Conservation (phyloP, 164 flowering plant genomes). For the Piper longum region DNA sequence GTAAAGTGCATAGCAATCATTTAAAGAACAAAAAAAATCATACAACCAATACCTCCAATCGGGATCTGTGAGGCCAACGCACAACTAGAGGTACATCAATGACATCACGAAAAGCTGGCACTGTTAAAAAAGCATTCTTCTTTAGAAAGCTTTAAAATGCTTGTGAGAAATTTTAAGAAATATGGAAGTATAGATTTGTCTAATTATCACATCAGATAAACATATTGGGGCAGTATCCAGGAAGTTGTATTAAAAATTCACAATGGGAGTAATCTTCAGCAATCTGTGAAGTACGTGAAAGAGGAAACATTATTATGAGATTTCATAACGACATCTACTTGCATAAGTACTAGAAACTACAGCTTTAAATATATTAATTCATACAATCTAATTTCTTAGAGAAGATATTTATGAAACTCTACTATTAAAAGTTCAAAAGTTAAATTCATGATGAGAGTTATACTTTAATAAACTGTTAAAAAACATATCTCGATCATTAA, state of each 20-base stretch:
- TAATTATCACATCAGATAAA: background rate
- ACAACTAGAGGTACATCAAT: slow-evolving; percentile 95
- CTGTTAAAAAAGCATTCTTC: slow-evolving; percentile 18
- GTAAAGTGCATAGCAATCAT: background rate
- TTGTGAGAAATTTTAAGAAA: background rate
- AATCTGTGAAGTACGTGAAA: slow-evolving; percentile 31
- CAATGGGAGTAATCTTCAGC: slow-evolving; percentile 98
- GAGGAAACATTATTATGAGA: too few relatives aligned
- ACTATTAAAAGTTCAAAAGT: too few relatives aligned
- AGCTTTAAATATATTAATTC: too few relatives aligned
- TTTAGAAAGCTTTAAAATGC: background rate
- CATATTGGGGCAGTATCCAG: slow-evolving; percentile 99
- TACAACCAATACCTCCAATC: slow-evolving; percentile 41
- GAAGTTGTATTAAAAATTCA: slow-evolving; percentile 84
- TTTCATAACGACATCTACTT: too few relatives aligned
- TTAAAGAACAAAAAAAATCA: too few relatives aligned
- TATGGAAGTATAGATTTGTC: background rate
- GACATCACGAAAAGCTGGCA: slow-evolving; percentile 97
- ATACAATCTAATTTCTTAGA: too few relatives aligned
- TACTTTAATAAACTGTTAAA: too few relatives aligned
- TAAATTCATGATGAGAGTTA: too few relatives aligned
- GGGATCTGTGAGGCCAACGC: slow-evolving; percentile 71
- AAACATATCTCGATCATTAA: background rate
- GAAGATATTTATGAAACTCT: too few relatives aligned
- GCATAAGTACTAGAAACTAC: too few relatives aligned